phyloP scores from a whole-genome alignment of 1,284 basidiomycete species.

The Ganoderma sinense region DNA sequence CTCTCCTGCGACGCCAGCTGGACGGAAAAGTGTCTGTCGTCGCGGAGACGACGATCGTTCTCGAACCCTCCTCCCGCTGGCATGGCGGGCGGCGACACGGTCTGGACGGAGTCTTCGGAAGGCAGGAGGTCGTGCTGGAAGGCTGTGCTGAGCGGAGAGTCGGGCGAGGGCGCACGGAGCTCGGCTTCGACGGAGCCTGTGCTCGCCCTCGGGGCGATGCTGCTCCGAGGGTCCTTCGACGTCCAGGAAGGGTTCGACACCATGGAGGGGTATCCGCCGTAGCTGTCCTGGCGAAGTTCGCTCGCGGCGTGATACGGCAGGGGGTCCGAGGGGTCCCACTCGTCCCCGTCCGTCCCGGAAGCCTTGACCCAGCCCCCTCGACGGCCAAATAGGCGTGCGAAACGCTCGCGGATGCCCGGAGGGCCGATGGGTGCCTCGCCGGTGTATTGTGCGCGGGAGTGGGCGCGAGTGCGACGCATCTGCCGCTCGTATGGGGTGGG shows the following conservation, averaged over 20 bases:
- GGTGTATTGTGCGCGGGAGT: constrained; percentile 19
- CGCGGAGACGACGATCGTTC: constrained; percentile 9
- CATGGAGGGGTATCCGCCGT: constrained; percentile 10
- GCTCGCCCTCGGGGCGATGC: constrained; percentile 19
- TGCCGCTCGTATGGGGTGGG: constrained; percentile 41
- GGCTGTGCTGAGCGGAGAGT: not conserved
- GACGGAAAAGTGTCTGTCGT: constrained; percentile 34
- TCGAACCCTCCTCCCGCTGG: not conserved
- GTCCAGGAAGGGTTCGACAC: constrained; percentile 13
- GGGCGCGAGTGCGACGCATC: constrained; percentile 32
- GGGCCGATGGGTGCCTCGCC: constrained; percentile 34
- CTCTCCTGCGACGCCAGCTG: constrained; percentile 21
- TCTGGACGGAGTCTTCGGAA: constrained; percentile 13
- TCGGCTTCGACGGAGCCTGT: constrained; percentile 33
- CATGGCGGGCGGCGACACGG: not conserved
- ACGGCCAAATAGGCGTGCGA: constrained; percentile 37
- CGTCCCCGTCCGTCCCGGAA: constrained; percentile 36
- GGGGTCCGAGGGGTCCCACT: constrained; percentile 39
- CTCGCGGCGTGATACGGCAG: constrained; percentile 10
- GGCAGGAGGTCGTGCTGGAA: constrained; percentile 7
- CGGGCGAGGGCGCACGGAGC: constrained; percentile 27
- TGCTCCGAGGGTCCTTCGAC: constrained; percentile 3
- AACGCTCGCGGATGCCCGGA: constrained; percentile 36
- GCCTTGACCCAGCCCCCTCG: constrained; percentile 39
- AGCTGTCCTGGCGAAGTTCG: constrained; percentile 22